Evolutionary conservation across 1,284 basidiomycete genomes (phyloP).

Genomic region (Ganoderma lingzhi): DNA sequence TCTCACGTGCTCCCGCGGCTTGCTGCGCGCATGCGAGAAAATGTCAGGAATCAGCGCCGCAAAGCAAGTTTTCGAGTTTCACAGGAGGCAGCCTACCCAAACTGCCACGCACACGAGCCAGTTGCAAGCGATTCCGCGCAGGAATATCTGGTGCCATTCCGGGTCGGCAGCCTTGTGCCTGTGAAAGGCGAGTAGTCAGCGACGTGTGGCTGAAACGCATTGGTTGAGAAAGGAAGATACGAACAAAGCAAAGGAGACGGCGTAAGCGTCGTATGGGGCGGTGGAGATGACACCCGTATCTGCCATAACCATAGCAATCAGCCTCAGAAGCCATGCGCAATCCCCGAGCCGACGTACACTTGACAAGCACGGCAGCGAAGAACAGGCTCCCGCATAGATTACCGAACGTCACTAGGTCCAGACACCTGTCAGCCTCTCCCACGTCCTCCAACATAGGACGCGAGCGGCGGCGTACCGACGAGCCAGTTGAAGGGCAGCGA

Average conservation of each 20-base stretch:
- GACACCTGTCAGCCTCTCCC: background rate
- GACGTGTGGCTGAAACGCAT: constrained; percentile 2
- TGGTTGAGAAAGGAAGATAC: constrained; percentile 30
- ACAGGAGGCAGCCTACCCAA: constrained; percentile 59
- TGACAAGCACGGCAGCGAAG: constrained; percentile 72
- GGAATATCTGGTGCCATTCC: constrained; percentile 77
- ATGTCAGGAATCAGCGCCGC: background rate
- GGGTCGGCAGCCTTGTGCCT: constrained; percentile 73
- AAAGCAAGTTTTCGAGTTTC: background rate
- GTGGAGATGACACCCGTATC: constrained; percentile 64
- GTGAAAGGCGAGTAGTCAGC: background rate
- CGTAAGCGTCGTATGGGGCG: constrained; percentile 64
- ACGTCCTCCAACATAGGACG: background rate
- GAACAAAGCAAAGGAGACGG: constrained; percentile 62
- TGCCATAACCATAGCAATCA: constrained; percentile 6
- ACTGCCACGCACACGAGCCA: constrained; percentile 83
- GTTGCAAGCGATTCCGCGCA: constrained; percentile 82
- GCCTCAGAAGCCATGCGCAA: constrained; percentile 4
- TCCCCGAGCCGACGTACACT: constrained; percentile 52
- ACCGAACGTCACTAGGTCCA: constrained; percentile 65
- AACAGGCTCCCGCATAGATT: constrained; percentile 78
- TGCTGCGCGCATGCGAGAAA: constrained; percentile 52
- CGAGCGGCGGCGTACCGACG: constrained; percentile 54
- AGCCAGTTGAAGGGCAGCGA: constrained; percentile 71
- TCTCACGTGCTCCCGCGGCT: constrained; percentile 76